Conservation (phyloP, 805 yeast species). For the Grigorovia transvaalensis region DNA sequence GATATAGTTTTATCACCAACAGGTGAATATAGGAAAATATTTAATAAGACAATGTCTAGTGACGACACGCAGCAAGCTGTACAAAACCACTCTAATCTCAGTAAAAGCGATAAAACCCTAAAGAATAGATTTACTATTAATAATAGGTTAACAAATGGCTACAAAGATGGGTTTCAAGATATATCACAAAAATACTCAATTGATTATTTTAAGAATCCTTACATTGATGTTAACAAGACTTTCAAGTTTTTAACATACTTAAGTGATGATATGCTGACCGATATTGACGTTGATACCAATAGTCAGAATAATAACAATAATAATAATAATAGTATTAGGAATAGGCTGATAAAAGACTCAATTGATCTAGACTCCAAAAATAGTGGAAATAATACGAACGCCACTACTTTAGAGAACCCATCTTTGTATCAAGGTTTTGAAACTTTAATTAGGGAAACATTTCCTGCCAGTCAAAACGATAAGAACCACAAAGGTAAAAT, state of each 20-base stretch:
- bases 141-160: background rate
- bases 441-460: background rate
- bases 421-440: constrained; percentile 5
- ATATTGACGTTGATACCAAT: constrained; percentile 30
- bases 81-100: background rate
- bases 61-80: constrained; percentile 2
- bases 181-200: background rate
- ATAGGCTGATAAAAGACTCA: constrained; percentile 4
- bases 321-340: constrained; percentile 14
- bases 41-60: constrained; percentile 21
- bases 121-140: background rate
- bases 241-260: constrained; percentile 42
- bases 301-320: constrained; percentile 9
- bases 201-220: constrained; percentile 29
- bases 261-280: constrained; percentile 51
- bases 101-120: background rate
- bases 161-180: background rate
- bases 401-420: background rate
- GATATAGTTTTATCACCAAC: constrained; percentile 26
- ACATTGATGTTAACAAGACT: constrained; percentile 31
- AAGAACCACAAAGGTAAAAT: background rate
- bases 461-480: background rate
- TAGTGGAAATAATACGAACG: background rate
- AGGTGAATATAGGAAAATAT: constrained; percentile 22
- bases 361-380: background rate